Percentiles rank a stretch among this genome's conserved stretches.
Evolutionary conservation across 345 rosid species (phyloP).

Genomic region (Gossypium sturtianum): DNA sequence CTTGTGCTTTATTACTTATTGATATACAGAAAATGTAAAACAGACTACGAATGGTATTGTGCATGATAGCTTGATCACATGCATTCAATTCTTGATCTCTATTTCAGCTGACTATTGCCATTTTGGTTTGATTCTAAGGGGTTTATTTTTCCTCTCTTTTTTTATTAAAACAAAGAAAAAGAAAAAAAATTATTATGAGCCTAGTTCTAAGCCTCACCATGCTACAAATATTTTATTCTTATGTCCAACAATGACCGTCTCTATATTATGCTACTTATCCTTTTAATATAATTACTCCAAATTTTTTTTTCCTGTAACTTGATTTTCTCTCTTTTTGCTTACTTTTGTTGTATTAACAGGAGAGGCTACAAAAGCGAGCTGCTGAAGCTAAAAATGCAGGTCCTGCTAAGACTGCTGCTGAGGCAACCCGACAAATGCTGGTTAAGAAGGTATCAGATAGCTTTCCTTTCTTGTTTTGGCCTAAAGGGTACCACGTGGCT

Average conservation of each 20-base stretch:
- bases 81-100: background rate
- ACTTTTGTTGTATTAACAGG: slow-evolving; percentile 37
- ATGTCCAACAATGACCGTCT: background rate
- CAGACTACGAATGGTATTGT: background rate
- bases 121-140: background rate
- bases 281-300: background rate
- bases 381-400: slow-evolving; percentile 57
- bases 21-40: background rate
- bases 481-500: background rate
- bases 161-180: no score
- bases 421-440: slow-evolving; percentile 63
- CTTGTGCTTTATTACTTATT: background rate
- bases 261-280: background rate
- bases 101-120: background rate
- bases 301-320: background rate
- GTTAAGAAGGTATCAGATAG: slow-evolving; percentile 49
- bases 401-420: slow-evolving; percentile 69
- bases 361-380: slow-evolving; percentile 76
- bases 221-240: background rate
- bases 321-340: background rate
- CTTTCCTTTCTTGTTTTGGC: background rate
- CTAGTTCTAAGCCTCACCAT: background rate
- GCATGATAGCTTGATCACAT: background rate
- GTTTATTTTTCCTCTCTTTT: background rate
- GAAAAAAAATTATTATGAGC: background rate